Evolutionary conservation across 495 filamentous ascomycete genomes (phyloP).

Genomic region (Penicillium samsonianum): DNA sequence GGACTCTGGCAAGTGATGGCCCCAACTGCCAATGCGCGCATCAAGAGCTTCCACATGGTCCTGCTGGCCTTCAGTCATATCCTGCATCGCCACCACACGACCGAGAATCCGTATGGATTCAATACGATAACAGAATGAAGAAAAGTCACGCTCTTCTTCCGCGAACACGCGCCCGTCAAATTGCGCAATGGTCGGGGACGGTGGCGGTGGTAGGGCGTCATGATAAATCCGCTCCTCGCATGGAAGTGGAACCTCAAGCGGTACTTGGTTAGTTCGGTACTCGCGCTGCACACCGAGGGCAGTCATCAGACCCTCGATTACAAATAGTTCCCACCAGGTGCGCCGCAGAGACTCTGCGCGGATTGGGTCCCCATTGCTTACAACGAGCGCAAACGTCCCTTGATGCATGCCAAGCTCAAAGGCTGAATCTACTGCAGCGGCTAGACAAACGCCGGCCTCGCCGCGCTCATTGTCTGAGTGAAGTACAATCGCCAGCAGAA

Average conservation of each 20-base stretch:
- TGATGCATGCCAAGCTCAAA: constrained; percentile 76
- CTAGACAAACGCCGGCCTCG: constrained; percentile 65
- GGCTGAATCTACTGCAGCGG: constrained; percentile 66
- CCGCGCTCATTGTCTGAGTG: constrained; percentile 72
- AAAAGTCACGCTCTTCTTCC: constrained; percentile 49
- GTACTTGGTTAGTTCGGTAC: constrained; percentile 39
- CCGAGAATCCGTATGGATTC: constrained; percentile 74
- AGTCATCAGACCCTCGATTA: constrained; percentile 65
- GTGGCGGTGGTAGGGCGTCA: constrained; percentile 41
- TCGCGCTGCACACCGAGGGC: constrained; percentile 42
- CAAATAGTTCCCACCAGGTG: constrained; percentile 91
- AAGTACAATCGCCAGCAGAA: constrained; percentile 75
- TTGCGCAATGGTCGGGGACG: constrained; percentile 42
- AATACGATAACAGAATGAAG: constrained; percentile 49
- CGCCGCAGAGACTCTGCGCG: constrained; percentile 76
- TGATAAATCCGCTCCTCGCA: constrained; percentile 53
- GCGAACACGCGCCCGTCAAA: constrained; percentile 49
- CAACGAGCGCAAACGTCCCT: constrained; percentile 45
- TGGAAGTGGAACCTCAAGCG: constrained; percentile 42
- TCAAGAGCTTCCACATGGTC: constrained; percentile 62
- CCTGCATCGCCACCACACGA: constrained; percentile 59
- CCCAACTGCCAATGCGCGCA: constrained; percentile 77
- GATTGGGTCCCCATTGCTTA: constrained; percentile 53
- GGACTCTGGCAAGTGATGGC: constrained; percentile 72
- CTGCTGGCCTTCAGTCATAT: constrained; percentile 44